A percentile compares a stretch with the other conserved stretches of the same genome.
Evolutionary conservation across 1,139 yeast species (phyloP).

Genomic region (Blastobotrys petasosporus): DNA sequence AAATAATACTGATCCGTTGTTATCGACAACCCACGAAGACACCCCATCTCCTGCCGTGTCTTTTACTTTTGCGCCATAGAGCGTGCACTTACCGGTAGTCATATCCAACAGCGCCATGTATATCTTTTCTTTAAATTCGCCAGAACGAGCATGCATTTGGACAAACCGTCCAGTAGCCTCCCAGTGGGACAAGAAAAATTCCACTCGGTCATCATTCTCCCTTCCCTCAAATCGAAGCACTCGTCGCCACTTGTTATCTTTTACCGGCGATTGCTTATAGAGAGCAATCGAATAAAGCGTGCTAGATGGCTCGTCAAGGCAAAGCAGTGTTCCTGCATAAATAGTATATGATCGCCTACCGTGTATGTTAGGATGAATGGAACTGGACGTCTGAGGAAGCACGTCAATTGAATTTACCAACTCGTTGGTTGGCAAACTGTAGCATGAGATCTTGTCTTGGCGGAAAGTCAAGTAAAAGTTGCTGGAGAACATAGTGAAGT

Average conservation of each 20-base stretch:
- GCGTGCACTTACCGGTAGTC: neutral
- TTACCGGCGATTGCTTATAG: too few relatives aligned
- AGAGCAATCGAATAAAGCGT: slow-evolving; percentile 1
- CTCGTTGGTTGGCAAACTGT: slow-evolving; percentile 1
- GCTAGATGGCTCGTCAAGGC: slow-evolving; percentile 1
- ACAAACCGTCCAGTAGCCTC: slow-evolving; percentile 2
- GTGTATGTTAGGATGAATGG: neutral
- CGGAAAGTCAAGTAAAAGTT: slow-evolving; percentile 3
- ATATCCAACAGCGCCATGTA: neutral
- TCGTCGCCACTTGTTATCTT: neutral
- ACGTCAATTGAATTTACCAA: neutral
- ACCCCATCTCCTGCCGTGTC: neutral
- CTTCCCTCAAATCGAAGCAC: neutral
- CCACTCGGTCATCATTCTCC: neutral
- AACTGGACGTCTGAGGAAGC: neutral
- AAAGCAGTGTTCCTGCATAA: neutral
- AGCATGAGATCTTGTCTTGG: slow-evolving; percentile 1
- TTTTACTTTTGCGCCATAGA: neutral
- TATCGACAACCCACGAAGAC: too few relatives aligned
- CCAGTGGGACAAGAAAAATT: neutral
- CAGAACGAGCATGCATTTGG: slow-evolving; percentile 1
- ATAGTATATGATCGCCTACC: slow-evolving; percentile 2
- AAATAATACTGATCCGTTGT: too few relatives aligned
- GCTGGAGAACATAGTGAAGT: slow-evolving; percentile 3
- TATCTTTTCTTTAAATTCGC: neutral